phyloP scores from a whole-genome alignment of 2,329 filamentous ascomycete species.

The Colletotrichum higginsianum region DNA sequence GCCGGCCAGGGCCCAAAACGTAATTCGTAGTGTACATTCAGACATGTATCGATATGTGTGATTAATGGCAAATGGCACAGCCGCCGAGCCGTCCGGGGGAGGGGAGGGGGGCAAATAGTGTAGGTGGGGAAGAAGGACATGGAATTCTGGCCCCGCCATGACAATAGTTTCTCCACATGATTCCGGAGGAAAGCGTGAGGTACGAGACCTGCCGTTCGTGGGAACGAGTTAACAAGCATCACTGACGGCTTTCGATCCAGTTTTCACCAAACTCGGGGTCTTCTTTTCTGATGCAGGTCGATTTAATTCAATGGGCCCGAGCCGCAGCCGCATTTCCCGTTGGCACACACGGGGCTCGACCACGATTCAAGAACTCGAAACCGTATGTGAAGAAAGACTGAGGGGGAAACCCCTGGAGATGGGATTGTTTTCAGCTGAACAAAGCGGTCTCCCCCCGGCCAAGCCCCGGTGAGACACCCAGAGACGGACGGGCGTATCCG shows the following conservation, averaged over 20 bases:
- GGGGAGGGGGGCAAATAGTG: not conserved
- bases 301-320: constrained; percentile 13
- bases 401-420: not conserved
- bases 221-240: not conserved
- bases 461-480: not conserved
- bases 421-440: not conserved
- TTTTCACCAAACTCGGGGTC: not conserved
- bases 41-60: no score
- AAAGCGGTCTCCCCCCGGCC: not conserved
- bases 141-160: constrained; percentile 11
- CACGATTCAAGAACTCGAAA: not conserved
- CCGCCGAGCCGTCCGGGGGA: not conserved
- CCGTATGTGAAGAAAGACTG: not conserved
- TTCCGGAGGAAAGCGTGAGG: constrained; percentile 9
- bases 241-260: not conserved
- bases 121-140: constrained; percentile 14
- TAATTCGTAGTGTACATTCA: no score
- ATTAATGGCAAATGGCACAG: no score
- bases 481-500: no score
- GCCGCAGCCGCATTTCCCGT: not conserved
- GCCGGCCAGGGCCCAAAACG: constrained; percentile 8
- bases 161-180: constrained; percentile 9
- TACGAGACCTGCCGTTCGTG: constrained; percentile 4
- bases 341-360: not conserved
- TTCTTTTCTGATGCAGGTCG: not conserved